Percentiles rank a stretch among this genome's conserved stretches.
phyloP scores from a whole-genome alignment of 1,139 yeast species.

The Eremothecium cymbalariae region DNA sequence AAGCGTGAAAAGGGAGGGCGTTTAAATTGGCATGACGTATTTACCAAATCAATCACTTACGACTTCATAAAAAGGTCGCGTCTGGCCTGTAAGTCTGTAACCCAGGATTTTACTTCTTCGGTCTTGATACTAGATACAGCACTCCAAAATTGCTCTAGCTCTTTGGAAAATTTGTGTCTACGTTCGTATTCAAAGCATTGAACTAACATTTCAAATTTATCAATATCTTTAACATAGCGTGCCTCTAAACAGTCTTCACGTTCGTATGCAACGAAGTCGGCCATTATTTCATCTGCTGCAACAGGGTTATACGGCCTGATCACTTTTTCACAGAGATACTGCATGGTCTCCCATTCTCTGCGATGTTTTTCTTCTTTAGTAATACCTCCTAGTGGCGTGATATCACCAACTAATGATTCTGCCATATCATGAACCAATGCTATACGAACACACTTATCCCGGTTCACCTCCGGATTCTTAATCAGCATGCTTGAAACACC shows the following conservation, averaged over 20 bases:
- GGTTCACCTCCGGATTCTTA: conserved; percentile 41
- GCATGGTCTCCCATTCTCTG: conserved; percentile 69
- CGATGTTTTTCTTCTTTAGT: conserved; percentile 66
- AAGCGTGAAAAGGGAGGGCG: no score
- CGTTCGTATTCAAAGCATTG: conserved; percentile 90
- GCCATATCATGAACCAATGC: conserved; percentile 93
- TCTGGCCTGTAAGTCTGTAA: conserved; percentile 54
- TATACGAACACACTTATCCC: conserved; percentile 66
- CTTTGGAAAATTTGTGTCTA: conserved; percentile 45
- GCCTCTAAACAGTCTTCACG: conserved; percentile 77
- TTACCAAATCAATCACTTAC: background rate
- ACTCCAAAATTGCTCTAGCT: conserved; percentile 60
- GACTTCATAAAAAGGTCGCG: conserved; percentile 37
- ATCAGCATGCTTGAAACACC: conserved; percentile 71
- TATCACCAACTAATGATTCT: conserved; percentile 88
- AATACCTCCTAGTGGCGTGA: conserved; percentile 78
- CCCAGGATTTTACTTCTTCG: conserved; percentile 61
- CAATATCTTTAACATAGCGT: conserved; percentile 84
- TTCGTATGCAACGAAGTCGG: conserved; percentile 87
- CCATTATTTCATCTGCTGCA: conserved; percentile 60
- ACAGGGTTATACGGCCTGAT: conserved; percentile 54
- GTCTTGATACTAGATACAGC: conserved; percentile 63
- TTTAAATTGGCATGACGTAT: background rate
- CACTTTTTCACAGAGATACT: conserved; percentile 49
- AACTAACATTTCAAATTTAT: conserved; percentile 83